Evolutionary conservation across 768 basidiomycete species (phyloP), one percentile per base, ranked within the genome.

Genomic region (Tylopilus intermedius): DNA sequence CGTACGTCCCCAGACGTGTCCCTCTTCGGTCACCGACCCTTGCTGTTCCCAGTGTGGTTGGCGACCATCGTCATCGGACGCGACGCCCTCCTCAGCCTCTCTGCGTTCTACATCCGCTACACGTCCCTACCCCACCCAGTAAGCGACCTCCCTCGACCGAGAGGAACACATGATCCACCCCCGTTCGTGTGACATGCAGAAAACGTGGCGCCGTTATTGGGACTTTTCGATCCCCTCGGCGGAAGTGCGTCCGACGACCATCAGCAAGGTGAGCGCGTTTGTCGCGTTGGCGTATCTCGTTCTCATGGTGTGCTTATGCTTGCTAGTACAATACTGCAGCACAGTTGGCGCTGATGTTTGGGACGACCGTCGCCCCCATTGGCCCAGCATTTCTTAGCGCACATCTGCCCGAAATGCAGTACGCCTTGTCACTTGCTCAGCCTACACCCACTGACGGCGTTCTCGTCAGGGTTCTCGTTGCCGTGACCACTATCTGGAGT

Each of bases 151-250:
- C 22, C 15, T 24, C 29, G 29, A 54, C 30, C 47, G 9, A 30
- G 41, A 35, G 14, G 38, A 33, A 32, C 47, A 26, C 47, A 35
- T 41, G 38, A 60, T 40, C 51, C 15, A 41, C 40, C 29, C 7
- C 43, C 22, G 2, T 51, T 33, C 56, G 37, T 40, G 40, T 43
- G 40, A 41, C n/a, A 42, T 42, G 11, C 67, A 94, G 89, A 90
- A 91, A 91, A 96, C 94, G 0, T 87, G 92, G 64, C 67, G 74
- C 24, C 82, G 96, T 32, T 99, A 98, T 71, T 99, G 94, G 90
- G 90, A 97, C 66, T 91, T 96, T 57, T 89, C 90, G 9, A 83
- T 96, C 47, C 93, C 96, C 2, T 95, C 94, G 1, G 95, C 93
- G 1, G 94, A 96, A 70, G 93, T 98, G 11, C 82, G 82, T 29